These are phyloP conservation scores for Emmonsia crescens DNA, from an alignment of 2,329 filamentous ascomycete genomes.

Conservation along the genomic window DNA sequence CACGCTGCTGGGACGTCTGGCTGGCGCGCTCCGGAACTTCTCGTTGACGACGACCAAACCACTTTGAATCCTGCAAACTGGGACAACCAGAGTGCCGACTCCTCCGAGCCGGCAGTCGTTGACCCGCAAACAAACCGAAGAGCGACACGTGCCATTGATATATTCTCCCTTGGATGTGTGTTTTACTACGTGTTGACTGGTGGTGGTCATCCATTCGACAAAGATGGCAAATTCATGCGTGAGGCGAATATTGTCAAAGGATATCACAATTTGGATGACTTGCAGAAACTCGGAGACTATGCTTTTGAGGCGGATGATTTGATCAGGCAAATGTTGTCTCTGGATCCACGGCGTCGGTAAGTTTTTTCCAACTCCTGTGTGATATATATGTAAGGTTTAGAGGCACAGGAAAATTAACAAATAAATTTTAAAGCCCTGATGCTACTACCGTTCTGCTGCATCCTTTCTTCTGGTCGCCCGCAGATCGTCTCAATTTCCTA, in stretches of 20 bases:
- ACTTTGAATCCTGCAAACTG: constrained; percentile 18
- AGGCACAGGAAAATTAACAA: neutral
- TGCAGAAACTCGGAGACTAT: constrained; percentile 70
- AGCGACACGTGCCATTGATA: constrained; percentile 91
- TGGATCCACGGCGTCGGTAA: constrained; percentile 50
- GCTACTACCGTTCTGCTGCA: constrained; percentile 76
- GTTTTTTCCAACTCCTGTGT: constrained; percentile 10
- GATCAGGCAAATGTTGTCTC: constrained; percentile 66
- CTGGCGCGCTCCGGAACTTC: constrained; percentile 90
- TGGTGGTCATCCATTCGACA: constrained; percentile 85
- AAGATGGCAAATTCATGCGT: constrained; percentile 86
- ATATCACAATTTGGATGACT: constrained; percentile 57
- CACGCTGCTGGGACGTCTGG: constrained; percentile 88
- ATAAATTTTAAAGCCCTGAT: constrained; percentile 43
- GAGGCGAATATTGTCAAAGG: constrained; percentile 96
- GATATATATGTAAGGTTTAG: neutral
- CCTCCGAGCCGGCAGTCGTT: constrained; percentile 42
- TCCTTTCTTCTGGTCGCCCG: constrained; percentile 90
- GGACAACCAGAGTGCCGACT: constrained; percentile 31
- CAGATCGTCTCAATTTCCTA: constrained; percentile 83
- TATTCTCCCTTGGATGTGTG: constrained; percentile 93
- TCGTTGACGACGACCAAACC: constrained; percentile 64
- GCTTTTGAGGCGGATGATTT: constrained; percentile 80
- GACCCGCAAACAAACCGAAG: constrained; percentile 55
- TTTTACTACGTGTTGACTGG: constrained; percentile 98